Evolutionary conservation across 2,329 filamentous ascomycete genomes (phyloP).

Genomic region (Hypoxylon sp.): DNA sequence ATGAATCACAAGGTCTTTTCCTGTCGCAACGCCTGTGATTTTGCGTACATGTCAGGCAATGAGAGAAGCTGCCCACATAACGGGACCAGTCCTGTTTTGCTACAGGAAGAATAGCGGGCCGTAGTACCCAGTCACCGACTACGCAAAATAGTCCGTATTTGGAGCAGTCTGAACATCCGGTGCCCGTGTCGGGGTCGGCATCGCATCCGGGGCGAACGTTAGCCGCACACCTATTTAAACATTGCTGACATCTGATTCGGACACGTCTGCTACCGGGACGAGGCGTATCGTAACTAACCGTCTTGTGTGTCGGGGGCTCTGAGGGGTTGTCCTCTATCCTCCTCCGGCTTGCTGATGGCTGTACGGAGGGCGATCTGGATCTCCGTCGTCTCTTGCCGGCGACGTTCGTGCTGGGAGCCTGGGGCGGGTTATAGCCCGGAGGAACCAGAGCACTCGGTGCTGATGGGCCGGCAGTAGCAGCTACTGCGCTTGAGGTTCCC

Average conservation of each 20-base stretch:
- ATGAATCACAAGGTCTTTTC: constrained; percentile 32
- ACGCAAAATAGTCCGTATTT: neutral
- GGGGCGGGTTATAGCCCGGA: too few relatives aligned
- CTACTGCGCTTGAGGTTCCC: too few relatives aligned
- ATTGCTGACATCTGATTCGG: neutral
- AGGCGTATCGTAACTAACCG: too few relatives aligned
- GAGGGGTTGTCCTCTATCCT: too few relatives aligned
- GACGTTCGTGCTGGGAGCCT: too few relatives aligned
- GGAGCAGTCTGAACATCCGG: neutral
- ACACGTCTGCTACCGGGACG: too few relatives aligned
- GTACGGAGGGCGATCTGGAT: too few relatives aligned
- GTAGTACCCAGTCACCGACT: neutral
- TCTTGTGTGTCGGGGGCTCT: too few relatives aligned
- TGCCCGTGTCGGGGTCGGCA: neutral
- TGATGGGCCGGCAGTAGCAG: too few relatives aligned
- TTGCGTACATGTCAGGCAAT: neutral
- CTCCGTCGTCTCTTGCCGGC: too few relatives aligned
- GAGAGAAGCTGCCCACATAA: neutral
- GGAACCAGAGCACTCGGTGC: too few relatives aligned
- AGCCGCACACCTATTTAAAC: neutral
- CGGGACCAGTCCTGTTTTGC: neutral
- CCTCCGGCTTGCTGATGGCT: too few relatives aligned
- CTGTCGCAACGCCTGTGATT: constrained; percentile 14
- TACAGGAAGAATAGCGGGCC: neutral
- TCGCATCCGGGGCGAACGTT: neutral